Evolutionary conservation across 257 asterid genomes (phyloP), one percentile per base, ranked within the genome.

Genomic region (Rauvolfia tetraphylla): DNA sequence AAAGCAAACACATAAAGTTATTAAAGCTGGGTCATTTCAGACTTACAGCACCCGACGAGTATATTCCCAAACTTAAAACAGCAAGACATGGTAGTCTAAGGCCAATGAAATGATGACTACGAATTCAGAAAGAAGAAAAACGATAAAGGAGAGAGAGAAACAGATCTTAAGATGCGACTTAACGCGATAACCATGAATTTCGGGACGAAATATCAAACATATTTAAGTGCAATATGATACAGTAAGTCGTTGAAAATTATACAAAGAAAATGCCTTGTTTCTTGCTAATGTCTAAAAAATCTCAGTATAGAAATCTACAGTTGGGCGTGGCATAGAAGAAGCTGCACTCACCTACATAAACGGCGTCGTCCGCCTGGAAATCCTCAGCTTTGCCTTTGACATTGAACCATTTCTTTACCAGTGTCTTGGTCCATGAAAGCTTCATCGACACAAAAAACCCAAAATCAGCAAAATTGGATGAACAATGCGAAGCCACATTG

Each of bases 331-430:
- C 48, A 38, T 48, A 67, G 53, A 39, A 34, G 14, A 25, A 27
- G 33, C 15, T 73, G 41, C 31, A 83, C 79, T 86, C 79, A 87
- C 98, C 95, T 86, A 84, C 82, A 67, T 49, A 79, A 67, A 84
- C 84, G 83, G 90, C 81, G 87, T 89, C 97, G 84, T 91, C 99
- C 49, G 99, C 98, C 75, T 95, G 99, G 77, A 88, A 92, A 73
- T 95, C 98, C 83, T 93, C 95, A 27, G 91, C 85, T 79, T 89
- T 91, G 90, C 85, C 85, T 85, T 80, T 93, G 87, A 90, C 84
- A 82, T 95, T 91, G 91, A 95, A 85, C 99, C 94, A 92, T 91
- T 95, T 95, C 92, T 95, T 93, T 80, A 95, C 95, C 66, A 95
- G 89, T 42, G 91, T 85, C 85, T 93, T 95, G 25, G 98, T 86